Evolutionary conservation across 169 alveolate species (phyloP).

Genomic region (Plasmodium berghei): DNA sequence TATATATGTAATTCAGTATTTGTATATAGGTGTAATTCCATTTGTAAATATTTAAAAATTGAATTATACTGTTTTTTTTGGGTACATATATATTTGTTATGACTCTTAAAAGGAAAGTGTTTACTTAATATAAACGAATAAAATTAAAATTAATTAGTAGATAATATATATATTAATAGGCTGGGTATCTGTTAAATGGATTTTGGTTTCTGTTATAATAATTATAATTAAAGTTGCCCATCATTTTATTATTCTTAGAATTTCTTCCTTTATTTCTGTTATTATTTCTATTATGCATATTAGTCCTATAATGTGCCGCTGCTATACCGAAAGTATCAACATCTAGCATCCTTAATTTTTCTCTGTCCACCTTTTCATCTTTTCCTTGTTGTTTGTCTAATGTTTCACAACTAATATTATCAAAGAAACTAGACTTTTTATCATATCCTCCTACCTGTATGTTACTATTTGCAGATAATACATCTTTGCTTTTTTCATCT

Average conservation of each 20-base stretch:
- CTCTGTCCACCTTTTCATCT: slow-evolving; percentile 79
- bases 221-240: slow-evolving; percentile 45
- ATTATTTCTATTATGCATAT: slow-evolving; percentile 69
- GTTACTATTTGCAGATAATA: slow-evolving; percentile 11
- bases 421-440: slow-evolving; percentile 86
- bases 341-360: slow-evolving; percentile 83
- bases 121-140: slow-evolving; percentile 39
- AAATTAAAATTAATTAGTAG: not conserved
- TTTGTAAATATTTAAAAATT: not conserved
- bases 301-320: slow-evolving; percentile 79
- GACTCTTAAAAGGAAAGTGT: slow-evolving; percentile 28
- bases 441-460: slow-evolving; percentile 80
- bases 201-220: slow-evolving; percentile 51
- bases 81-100: slow-evolving; percentile 2
- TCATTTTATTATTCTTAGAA: slow-evolving; percentile 44
- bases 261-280: slow-evolving; percentile 68
- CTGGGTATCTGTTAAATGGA: slow-evolving; percentile 73
- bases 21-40: not conserved
- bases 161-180: slow-evolving; percentile 29
- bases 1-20: not conserved
- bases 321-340: slow-evolving; percentile 86
- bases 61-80: slow-evolving; percentile 1
- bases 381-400: slow-evolving; percentile 76
- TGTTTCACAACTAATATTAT: slow-evolving; percentile 79
- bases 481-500: slow-evolving; percentile 57